phyloP scores from a whole-genome alignment of 768 basidiomycete genomes.

The Mycena vulgaris region DNA sequence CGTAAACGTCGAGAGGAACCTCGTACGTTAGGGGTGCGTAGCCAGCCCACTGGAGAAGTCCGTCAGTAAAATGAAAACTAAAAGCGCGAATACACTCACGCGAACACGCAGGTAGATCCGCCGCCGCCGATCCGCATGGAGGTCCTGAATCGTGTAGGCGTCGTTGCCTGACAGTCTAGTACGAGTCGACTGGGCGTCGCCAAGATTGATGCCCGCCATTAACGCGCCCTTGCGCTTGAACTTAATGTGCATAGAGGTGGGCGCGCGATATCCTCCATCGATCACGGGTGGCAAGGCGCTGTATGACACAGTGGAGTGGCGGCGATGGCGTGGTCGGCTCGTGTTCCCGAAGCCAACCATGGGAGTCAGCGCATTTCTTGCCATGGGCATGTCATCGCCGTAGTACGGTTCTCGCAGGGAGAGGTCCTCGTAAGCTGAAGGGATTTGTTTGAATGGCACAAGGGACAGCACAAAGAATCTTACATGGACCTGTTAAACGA shows the following conservation, averaged over 20 bases:
- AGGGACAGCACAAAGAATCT: constrained; percentile 25
- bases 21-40: constrained; percentile 82
- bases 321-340: constrained; percentile 57
- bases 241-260: constrained; percentile 70
- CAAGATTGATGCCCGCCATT: constrained; percentile 74
- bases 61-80: background rate
- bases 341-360: constrained; percentile 50
- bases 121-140: constrained; percentile 74
- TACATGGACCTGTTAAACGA: constrained; percentile 60
- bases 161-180: constrained; percentile 74
- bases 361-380: constrained; percentile 48
- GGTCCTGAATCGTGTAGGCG: constrained; percentile 73
- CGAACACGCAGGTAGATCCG: constrained; percentile 75
- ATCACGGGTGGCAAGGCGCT: constrained; percentile 54
- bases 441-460: constrained; percentile 2
- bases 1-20: constrained; percentile 78
- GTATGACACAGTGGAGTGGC: constrained; percentile 67
- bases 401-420: constrained; percentile 66
- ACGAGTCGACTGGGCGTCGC: constrained; percentile 75
- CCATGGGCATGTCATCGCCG: constrained; percentile 58
- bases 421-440: constrained; percentile 68
- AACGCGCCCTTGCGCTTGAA: constrained; percentile 84
- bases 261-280: constrained; percentile 61
- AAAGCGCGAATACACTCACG: constrained; percentile 56
- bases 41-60: constrained; percentile 72